phyloP scores from a whole-genome alignment of 1,139 yeast genomes.

The Kodamaea alishanica region DNA sequence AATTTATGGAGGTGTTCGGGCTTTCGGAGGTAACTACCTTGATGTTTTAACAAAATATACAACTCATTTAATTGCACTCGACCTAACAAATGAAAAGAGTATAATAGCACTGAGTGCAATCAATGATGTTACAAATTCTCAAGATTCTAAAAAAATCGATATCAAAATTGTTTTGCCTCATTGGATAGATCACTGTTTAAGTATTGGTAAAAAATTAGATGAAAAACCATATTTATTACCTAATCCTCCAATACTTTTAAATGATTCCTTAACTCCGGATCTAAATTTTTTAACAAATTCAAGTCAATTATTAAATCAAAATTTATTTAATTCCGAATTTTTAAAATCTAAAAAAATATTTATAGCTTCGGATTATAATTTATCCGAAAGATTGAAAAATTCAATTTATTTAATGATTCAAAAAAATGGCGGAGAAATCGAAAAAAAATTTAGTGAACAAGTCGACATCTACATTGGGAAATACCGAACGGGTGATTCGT shows the following conservation, averaged over 20 bases:
- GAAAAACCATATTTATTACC: conserved; percentile 52
- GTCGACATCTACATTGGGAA: conserved; percentile 66
- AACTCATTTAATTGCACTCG: conserved; percentile 70
- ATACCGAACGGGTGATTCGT: conserved; percentile 55
- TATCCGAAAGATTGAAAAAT: conserved; percentile 29
- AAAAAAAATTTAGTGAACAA: conserved; percentile 17
- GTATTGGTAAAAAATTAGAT: conserved; percentile 45
- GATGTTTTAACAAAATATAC: conserved; percentile 65
- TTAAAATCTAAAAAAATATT: conserved; percentile 27
- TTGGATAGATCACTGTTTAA: conserved; percentile 74
- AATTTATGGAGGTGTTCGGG: conserved; percentile 61
- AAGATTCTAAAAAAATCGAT: conserved; percentile 26
- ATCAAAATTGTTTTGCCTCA: conserved; percentile 69
- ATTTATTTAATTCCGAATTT: conserved; percentile 13
- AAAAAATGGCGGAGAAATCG: conserved; percentile 32
- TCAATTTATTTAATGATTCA: conserved; percentile 27
- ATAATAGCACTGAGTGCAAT: conserved; percentile 40
- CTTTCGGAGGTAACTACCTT: conserved; percentile 71
- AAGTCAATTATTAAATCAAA: conserved; percentile 13
- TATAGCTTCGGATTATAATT: conserved; percentile 31
- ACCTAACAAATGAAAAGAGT: conserved; percentile 49
- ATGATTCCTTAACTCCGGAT: conserved; percentile 16
- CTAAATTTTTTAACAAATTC: conserved; percentile 7
- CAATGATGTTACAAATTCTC: conserved; percentile 20
- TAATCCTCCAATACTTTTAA: conserved; percentile 20